Conservation (phyloP, 2,329 filamentous ascomycete species). For the Periconia sp. region DNA sequence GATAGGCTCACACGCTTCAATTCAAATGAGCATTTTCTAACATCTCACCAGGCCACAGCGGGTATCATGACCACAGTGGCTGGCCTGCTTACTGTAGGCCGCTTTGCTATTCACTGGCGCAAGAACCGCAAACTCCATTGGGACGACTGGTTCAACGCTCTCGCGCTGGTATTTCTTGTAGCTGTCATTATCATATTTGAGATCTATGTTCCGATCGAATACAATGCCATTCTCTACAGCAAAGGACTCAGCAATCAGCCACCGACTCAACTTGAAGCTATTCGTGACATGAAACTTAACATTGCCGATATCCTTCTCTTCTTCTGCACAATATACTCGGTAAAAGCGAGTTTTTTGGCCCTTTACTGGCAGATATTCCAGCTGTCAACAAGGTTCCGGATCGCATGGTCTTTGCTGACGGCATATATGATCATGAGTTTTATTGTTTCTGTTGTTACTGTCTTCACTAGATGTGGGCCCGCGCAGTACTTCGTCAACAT, state of each 20-base stretch:
- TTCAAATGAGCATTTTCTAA: no score
- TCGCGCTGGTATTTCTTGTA: conserved; percentile 10
- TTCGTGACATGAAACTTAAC: conserved; percentile 6
- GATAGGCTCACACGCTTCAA: no score
- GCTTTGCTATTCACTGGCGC: conserved; percentile 17
- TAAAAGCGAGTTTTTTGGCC: conserved; percentile 15
- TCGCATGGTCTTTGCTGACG: not conserved
- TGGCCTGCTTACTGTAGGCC: conserved; percentile 11
- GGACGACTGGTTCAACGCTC: conserved; percentile 17
- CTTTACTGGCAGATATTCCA: conserved; percentile 15
- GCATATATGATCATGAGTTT: conserved; percentile 7
- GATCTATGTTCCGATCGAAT: conserved; percentile 10
- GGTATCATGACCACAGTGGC: conserved; percentile 11
- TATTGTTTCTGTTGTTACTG: not conserved
- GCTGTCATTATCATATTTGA: conserved; percentile 11
- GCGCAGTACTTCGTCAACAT: conserved; percentile 2
- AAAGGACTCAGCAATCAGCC: conserved; percentile 5
- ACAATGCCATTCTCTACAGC: conserved; percentile 7
- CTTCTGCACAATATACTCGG: conserved; percentile 12
- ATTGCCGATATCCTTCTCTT: conserved; percentile 10
- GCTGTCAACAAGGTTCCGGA: conserved; percentile 6
- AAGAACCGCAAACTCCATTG: conserved; percentile 8
- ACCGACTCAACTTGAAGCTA: not conserved
- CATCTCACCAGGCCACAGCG: conserved; percentile 11
- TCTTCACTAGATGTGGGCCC: conserved; percentile 6